A percentile compares a stretch with the other conserved stretches of the same genome.
These are phyloP conservation scores for Backusella tarrabulga DNA, from an alignment of 192 early-diverging fungal species.

Conservation along the genomic window DNA sequence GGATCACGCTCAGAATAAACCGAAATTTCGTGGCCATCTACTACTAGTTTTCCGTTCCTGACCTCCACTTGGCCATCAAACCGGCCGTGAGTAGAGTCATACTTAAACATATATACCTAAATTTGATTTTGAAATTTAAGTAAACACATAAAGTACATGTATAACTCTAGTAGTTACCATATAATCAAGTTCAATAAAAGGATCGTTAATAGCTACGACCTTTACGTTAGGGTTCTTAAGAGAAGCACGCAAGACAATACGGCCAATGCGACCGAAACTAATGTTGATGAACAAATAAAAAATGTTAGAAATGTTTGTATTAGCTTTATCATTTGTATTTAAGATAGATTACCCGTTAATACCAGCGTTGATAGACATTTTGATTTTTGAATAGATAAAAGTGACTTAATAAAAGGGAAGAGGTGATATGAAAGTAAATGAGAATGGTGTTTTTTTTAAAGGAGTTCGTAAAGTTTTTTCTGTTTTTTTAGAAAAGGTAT, in stretches of 20 bases:
- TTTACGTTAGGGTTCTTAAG: slow-evolving; percentile 69
- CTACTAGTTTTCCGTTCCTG: slow-evolving; percentile 84
- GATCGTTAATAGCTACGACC: slow-evolving; percentile 95
- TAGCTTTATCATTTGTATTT: neutral
- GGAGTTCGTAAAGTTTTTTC: neutral
- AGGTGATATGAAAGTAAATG: neutral
- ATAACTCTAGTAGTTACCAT: slow-evolving; percentile 53
- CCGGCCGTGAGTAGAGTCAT: slow-evolving; percentile 98
- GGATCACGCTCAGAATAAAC: slow-evolving; percentile 80
- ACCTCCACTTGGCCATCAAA: slow-evolving; percentile 82
- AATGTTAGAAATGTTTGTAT: neutral
- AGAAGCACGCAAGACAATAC: slow-evolving; percentile 91
- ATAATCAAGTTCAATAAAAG: slow-evolving; percentile 95
- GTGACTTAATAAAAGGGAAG: neutral
- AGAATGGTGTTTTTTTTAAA: neutral
- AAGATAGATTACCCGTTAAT: slow-evolving; percentile 21
- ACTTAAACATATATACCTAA: slow-evolving; percentile 90
- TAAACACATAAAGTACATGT: neutral
- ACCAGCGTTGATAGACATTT: slow-evolving; percentile 22
- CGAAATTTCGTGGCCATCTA: slow-evolving; percentile 81
- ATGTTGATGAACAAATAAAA: neutral
- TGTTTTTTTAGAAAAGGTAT: neutral
- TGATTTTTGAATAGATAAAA: neutral
- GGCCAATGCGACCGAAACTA: slow-evolving; percentile 97
- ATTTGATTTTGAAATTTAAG: neutral